Evolutionary conservation across 2,329 filamentous ascomycete species (phyloP), one percentile per base, ranked within the genome.

Genomic region (Teratosphaeria viscida): DNA sequence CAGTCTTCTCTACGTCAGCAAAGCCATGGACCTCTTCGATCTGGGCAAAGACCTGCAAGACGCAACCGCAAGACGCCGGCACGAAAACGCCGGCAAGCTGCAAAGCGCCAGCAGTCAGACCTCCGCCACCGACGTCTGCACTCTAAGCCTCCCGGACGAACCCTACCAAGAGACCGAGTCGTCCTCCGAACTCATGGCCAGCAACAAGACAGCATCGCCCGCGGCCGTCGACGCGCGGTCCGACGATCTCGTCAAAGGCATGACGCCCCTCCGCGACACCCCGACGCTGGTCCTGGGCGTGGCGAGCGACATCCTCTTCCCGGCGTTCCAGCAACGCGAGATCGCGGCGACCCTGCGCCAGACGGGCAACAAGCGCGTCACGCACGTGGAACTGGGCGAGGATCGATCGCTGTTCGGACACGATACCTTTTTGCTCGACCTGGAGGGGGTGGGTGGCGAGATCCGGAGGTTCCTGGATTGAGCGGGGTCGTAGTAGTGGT

Each of bases 1-100:
- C 75, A 96, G 91, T 70, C 77, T 97, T 47, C 79, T 99, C 2
- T 99, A 99, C 73, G 90, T 99, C 59, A 95, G 90, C 73, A 99
- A 99, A 76, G 94, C 94, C 5, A 99, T 99, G 94, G 94, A 99
- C 71, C 80, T 99, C 12, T 99, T 99, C 73, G 94, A 99, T 69
- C 82, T 99, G 0, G 91, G 94, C 27, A 78, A 79, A 55, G 81
- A 84, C 49, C 85, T 87, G 70, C 89, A 92, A 71, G 74, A 77
- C 3, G 83, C 81, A 23, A 84, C 88, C 2, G 78, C 78, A 23
- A 70, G 78, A 35, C 82, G 90, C 32, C 80, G 92, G 16, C 78
- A 81, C 14, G 79, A 83, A 58, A 85, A 87, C 55, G 76, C 81
- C 62, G 74, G 77, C 53, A 82, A 82, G 56, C 75, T 92, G 2